A percentile compares a stretch with the other conserved stretches of the same genome.
These are phyloP conservation scores for Vigna nakashimae DNA, from an alignment of 306 rosid species.

Conservation along the genomic window DNA sequence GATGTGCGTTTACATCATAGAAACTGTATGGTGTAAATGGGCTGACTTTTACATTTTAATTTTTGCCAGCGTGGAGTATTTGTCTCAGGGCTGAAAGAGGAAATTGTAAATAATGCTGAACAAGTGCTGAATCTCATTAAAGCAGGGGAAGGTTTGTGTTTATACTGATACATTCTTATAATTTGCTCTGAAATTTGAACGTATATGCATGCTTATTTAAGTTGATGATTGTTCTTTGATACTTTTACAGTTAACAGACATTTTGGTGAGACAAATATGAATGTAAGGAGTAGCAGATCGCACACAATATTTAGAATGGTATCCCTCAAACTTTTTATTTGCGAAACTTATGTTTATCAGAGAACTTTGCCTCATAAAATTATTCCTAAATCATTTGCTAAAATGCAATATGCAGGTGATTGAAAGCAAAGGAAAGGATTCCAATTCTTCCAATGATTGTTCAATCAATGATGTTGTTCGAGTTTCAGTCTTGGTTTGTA, in stretches of 20 bases:
- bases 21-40: conserved; percentile 3
- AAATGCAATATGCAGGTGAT: conserved; percentile 64
- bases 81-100: conserved; percentile 92
- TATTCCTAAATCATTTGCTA: conserved; percentile 8
- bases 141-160: conserved; percentile 83
- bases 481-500: conserved; percentile 94
- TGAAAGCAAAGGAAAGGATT: conserved; percentile 91
- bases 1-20: background rate
- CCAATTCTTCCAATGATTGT: conserved; percentile 50
- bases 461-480: conserved; percentile 71
- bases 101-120: conserved; percentile 81
- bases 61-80: conserved; percentile 83
- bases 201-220: conserved; percentile 33
- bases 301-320: conserved; percentile 99
- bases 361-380: background rate
- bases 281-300: conserved; percentile 92
- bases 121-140: conserved; percentile 81
- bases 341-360: background rate
- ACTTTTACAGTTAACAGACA: conserved; percentile 78
- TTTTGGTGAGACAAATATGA: conserved; percentile 97
- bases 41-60: conserved; percentile 31
- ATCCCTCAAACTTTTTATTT: conserved; percentile 34
- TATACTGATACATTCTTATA: background rate
- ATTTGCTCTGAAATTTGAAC: conserved; percentile 31
- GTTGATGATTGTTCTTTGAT: conserved; percentile 30